Evolutionary conservation across 2,329 filamentous ascomycete genomes (phyloP).

Genomic region (Venturia oleaginea): DNA sequence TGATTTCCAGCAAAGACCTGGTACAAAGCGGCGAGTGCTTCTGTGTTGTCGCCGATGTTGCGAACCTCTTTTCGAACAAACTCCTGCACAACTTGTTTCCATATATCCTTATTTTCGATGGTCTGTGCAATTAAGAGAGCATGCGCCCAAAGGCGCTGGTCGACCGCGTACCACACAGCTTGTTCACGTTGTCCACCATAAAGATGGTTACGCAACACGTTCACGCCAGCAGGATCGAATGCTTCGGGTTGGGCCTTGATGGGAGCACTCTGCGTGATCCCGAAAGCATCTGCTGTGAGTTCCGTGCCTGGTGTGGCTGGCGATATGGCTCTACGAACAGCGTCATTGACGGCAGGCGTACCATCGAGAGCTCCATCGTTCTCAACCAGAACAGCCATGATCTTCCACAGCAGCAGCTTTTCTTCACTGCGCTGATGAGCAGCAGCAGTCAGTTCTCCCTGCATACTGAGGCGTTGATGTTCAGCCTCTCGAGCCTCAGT

Average conservation of each 20-base stretch:
- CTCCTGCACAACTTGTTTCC: slow-evolving; percentile 89
- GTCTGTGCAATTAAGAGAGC: slow-evolving; percentile 86
- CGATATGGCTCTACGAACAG: slow-evolving; percentile 65
- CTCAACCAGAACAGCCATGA: slow-evolving; percentile 73
- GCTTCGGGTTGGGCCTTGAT: slow-evolving; percentile 44
- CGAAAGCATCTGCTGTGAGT: slow-evolving; percentile 2
- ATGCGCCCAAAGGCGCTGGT: slow-evolving; percentile 92
- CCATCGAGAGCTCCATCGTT: slow-evolving; percentile 77
- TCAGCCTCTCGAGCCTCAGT: slow-evolving; percentile 63
- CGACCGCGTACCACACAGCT: slow-evolving; percentile 86
- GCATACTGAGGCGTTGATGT: slow-evolving; percentile 35
- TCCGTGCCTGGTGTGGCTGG: slow-evolving; percentile 35
- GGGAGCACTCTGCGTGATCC: not conserved
- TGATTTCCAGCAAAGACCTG: slow-evolving; percentile 89
- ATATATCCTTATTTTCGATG: slow-evolving; percentile 56
- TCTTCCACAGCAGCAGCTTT: slow-evolving; percentile 77
- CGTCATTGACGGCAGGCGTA: slow-evolving; percentile 59
- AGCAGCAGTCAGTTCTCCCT: slow-evolving; percentile 45
- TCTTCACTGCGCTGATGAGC: slow-evolving; percentile 66
- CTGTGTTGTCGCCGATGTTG: slow-evolving; percentile 61
- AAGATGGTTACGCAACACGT: slow-evolving; percentile 63
- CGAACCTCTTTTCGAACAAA: slow-evolving; percentile 95
- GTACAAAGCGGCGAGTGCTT: slow-evolving; percentile 84
- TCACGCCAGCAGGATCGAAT: slow-evolving; percentile 59
- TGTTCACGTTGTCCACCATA: slow-evolving; percentile 78